Conservation (phyloP, 73 alveolate species). For the Urostyla sp. region DNA sequence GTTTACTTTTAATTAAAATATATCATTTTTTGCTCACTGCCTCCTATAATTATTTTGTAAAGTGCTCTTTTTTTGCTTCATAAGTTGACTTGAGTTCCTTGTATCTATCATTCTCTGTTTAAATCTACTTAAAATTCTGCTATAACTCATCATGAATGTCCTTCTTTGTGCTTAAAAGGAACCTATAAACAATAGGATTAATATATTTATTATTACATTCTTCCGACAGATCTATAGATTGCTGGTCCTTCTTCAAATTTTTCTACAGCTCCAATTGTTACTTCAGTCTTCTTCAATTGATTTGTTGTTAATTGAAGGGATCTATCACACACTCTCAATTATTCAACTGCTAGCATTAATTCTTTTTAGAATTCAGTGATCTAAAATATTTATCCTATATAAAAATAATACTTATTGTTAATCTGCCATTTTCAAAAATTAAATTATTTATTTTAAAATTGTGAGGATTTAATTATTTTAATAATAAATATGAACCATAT, state of each 20-base stretch:
- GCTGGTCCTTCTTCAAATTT: not conserved
- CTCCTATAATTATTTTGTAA: conserved; percentile 16
- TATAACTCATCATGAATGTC: conserved; percentile 5
- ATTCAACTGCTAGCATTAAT: conserved; percentile 12
- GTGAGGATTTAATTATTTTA: not conserved
- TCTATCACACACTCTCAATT: conserved; percentile 36
- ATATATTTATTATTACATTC: conserved; percentile 9
- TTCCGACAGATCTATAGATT: conserved; percentile 36
- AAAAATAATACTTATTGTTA: conserved; percentile 14
- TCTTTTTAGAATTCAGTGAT: conserved; percentile 17
- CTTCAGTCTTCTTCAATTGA: conserved; percentile 33
- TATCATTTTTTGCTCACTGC: conserved; percentile 14
- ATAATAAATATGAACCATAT: not conserved
- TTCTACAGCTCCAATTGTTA: conserved; percentile 46
- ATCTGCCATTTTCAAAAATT: conserved; percentile 22
- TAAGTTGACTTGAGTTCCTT: conserved; percentile 31
- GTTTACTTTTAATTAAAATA: not conserved
- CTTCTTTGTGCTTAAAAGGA: conserved; percentile 1
- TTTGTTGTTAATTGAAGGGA: conserved; percentile 20
- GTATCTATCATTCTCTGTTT: not conserved
- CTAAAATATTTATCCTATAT: not conserved
- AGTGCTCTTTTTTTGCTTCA: conserved; percentile 49
- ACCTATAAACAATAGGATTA: not conserved
- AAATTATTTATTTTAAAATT: not conserved
- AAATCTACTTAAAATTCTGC: conserved; percentile 6